phyloP scores from a whole-genome alignment of 106 monocot genomes.

The Dendrobium officinale region DNA sequence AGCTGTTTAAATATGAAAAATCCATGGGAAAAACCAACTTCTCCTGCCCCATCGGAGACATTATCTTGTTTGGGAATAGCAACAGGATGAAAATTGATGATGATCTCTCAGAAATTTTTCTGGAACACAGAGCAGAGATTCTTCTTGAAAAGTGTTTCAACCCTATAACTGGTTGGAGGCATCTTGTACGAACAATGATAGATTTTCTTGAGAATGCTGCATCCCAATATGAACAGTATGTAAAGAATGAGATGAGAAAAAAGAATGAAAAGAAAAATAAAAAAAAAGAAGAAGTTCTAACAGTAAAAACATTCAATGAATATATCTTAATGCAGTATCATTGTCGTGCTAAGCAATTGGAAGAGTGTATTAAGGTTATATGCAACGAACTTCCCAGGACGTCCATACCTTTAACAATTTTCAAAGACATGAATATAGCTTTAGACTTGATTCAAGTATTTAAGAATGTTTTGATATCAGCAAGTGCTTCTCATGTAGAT shows the following conservation, averaged over 20 bases:
- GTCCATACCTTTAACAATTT: not conserved
- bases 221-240: slow-evolving; percentile 12
- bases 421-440: not conserved
- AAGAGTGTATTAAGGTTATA: no score
- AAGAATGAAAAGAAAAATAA: slow-evolving; percentile 19
- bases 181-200: not conserved
- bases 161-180: slow-evolving; percentile 11
- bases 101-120: slow-evolving; percentile 27
- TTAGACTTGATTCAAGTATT: not conserved
- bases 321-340: no score
- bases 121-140: slow-evolving; percentile 22
- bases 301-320: no score
- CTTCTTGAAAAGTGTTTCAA: slow-evolving; percentile 10
- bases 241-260: not conserved
- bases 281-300: slow-evolving; percentile 12
- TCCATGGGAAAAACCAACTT: not conserved
- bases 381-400: not conserved
- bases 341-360: no score
- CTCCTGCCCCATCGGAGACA: slow-evolving; percentile 28
- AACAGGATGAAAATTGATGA: slow-evolving; percentile 32
- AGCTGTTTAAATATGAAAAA: slow-evolving; percentile 12
- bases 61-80: slow-evolving; percentile 43
- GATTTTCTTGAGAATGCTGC: slow-evolving; percentile 11
- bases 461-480: not conserved
- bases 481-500: not conserved